A percentile compares a stretch with the other conserved stretches of the same genome.
These are phyloP conservation scores for Cronartium quercuum DNA, from an alignment of 1,284 basidiomycete genomes.

Conservation along the genomic window DNA sequence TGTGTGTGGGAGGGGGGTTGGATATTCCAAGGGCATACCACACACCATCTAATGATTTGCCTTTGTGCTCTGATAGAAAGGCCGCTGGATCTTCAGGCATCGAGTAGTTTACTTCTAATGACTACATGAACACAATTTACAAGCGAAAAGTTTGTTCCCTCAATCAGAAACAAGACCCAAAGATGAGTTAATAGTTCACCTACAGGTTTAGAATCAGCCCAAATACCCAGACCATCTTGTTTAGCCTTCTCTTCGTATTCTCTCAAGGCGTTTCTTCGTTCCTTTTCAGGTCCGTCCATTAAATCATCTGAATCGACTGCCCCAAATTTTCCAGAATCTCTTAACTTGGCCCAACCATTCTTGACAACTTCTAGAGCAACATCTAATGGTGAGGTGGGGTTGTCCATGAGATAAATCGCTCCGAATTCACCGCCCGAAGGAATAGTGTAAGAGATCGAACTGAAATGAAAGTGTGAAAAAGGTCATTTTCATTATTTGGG, in stretches of 20 bases:
- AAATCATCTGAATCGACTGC: slow-evolving; percentile 51
- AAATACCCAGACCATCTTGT: slow-evolving; percentile 69
- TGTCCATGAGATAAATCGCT: slow-evolving; percentile 10
- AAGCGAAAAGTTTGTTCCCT: slow-evolving; percentile 32
- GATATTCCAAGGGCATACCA: too few species aligned
- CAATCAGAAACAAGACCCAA: slow-evolving; percentile 1
- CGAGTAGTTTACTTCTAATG: slow-evolving; percentile 64
- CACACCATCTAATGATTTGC: slow-evolving; percentile 74
- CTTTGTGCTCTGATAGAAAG: slow-evolving; percentile 86
- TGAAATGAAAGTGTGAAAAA: neutral
- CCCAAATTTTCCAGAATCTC: slow-evolving; percentile 69
- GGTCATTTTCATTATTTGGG: neutral
- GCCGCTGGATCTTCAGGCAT: slow-evolving; percentile 85
- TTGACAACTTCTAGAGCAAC: slow-evolving; percentile 70
- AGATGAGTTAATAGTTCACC: slow-evolving; percentile 55
- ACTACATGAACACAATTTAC: too few species aligned
- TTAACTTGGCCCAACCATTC: slow-evolving; percentile 84
- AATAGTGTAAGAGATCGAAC: slow-evolving; percentile 30
- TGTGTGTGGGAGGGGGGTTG: too few species aligned
- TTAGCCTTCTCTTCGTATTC: slow-evolving; percentile 72
- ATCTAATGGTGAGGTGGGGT: slow-evolving; percentile 52
- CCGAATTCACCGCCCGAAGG: slow-evolving; percentile 38
- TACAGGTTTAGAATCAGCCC: slow-evolving; percentile 63
- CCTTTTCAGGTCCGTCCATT: slow-evolving; percentile 49
- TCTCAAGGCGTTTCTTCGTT: slow-evolving; percentile 49